Base-by-base conservation (phyloP, 305 asterid species). In the Fraxinus nigra region DNA sequence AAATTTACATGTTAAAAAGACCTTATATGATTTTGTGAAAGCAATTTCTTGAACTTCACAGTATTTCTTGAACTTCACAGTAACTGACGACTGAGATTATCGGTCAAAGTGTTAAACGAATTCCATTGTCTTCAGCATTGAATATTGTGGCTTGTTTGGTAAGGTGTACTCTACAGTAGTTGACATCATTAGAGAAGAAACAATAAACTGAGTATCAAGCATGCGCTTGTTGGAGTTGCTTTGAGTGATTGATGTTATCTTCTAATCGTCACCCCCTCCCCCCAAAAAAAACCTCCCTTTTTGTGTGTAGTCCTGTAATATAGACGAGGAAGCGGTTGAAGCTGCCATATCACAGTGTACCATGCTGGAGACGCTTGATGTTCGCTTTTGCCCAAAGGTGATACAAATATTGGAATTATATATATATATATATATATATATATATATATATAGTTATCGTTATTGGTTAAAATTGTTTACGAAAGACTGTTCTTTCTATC, bases 281-380 rank as follows among this genome's bases (percentile, higher is more conserved):
- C 34, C 46, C 0, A 43, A 5, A 13, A 14, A 5, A 26, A 4
- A 1, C 6, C 35, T 34, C 35, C 72, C 33, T 0, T 30, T 48
- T 32, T 22, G 61, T 5, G 30, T 65, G 3, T 77, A 95, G 99
- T 92, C 95, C 8, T 94, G 98, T 87, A 94, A 92, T 90, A 90
- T 94, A 56, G 95, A 89, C 0, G 98, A 88, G 90, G 92, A 87
- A 89, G 91, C 93, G 32, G 93, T 95, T 73, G 98, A 89, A 87
- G 89, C 90, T 81, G 98, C 98, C 72, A 88, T 94, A 85, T 82
- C 83, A 72, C 89, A 83, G 34, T 95, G 99, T 85, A 84, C 51
- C 81, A 78, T 92, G 96, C 90, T 95, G 81, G 98, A 95, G 94
- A 95, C 99, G 0, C 97, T 95, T 11, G 99, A 95, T 74, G 98